A percentile compares a stretch with the other conserved stretches of the same genome.
These are phyloP conservation scores for Exophiala aquamarina DNA, from an alignment of 2,329 filamentous ascomycete genomes.

Conservation along the genomic window DNA sequence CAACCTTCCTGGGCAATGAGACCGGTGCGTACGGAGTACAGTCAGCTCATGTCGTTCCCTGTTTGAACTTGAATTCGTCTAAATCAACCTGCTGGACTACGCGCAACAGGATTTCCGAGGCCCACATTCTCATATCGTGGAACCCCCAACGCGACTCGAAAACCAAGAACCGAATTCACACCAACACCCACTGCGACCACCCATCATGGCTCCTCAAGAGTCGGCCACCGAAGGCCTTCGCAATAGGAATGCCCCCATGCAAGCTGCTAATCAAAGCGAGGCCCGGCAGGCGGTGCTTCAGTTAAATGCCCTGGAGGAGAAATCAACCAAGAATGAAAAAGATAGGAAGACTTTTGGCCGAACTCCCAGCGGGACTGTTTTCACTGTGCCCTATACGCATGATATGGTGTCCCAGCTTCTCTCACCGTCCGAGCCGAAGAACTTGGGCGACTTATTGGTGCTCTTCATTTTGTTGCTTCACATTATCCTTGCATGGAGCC, in stretches of 20 bases:
- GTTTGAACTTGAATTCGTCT: too few species aligned
- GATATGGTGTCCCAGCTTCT: slow-evolving; percentile 99
- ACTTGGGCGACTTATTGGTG: slow-evolving; percentile 80
- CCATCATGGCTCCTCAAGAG: slow-evolving; percentile 12
- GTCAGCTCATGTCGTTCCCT: too few species aligned
- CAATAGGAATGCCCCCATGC: slow-evolving; percentile 44
- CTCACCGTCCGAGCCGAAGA: slow-evolving; percentile 92
- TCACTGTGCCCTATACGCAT: slow-evolving; percentile 91
- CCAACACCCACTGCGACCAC: too few species aligned
- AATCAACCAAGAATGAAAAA: slow-evolving; percentile 46
- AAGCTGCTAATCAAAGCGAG: slow-evolving; percentile 35
- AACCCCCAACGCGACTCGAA: too few species aligned
- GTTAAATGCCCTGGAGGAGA: slow-evolving; percentile 49
- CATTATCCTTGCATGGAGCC: slow-evolving; percentile 69
- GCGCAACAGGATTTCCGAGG: too few species aligned
- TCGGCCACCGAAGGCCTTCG: slow-evolving; percentile 42
- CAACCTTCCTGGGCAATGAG: too few species aligned
- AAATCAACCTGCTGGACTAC: too few species aligned
- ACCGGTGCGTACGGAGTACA: too few species aligned
- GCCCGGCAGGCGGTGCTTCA: slow-evolving; percentile 50
- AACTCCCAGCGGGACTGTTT: slow-evolving; percentile 89
- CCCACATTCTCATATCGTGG: too few species aligned
- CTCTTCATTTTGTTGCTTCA: slow-evolving; percentile 74
- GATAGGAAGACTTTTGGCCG: slow-evolving; percentile 83
- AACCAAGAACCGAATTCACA: too few species aligned